A percentile compares a stretch with the other conserved stretches of the same genome.
Evolutionary conservation across 345 rosid species (phyloP).

Genomic region (Lumnitzera littorea): DNA sequence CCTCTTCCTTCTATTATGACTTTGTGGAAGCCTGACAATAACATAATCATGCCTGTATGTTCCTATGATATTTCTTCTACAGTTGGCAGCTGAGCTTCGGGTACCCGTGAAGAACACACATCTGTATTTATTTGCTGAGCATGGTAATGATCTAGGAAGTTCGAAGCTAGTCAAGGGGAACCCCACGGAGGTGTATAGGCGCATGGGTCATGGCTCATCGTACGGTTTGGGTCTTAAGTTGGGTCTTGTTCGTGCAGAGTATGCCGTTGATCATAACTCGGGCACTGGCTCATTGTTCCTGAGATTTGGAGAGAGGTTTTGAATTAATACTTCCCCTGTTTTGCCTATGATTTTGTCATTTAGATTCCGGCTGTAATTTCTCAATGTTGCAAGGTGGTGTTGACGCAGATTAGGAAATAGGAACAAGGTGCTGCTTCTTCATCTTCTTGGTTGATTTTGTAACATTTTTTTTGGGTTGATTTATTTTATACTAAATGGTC

Average conservation of each 20-base stretch:
- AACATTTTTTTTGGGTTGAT: too few species aligned
- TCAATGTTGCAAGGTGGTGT: too few species aligned
- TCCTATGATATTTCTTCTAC: slow-evolving; percentile 7
- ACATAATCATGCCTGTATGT: not conserved
- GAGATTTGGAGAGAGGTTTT: slow-evolving; percentile 90
- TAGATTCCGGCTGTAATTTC: too few species aligned
- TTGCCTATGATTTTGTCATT: too few species aligned
- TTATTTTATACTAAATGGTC: too few species aligned
- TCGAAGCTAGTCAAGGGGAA: slow-evolving; percentile 97
- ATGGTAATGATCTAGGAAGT: slow-evolving; percentile 90
- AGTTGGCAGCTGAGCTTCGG: slow-evolving; percentile 95
- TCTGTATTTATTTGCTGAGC: slow-evolving; percentile 83
- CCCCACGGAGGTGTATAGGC: slow-evolving; percentile 88
- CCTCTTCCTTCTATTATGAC: not conserved
- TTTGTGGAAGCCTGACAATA: not conserved
- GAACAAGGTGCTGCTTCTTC: too few species aligned
- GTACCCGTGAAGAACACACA: slow-evolving; percentile 83
- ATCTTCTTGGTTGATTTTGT: too few species aligned
- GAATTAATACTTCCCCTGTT: slow-evolving; percentile 8
- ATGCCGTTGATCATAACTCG: slow-evolving; percentile 91
- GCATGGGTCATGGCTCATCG: slow-evolving; percentile 90
- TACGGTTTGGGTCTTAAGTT: slow-evolving; percentile 84
- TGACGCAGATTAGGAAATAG: too few species aligned
- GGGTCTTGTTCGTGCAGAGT: slow-evolving; percentile 88
- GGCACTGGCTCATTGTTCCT: slow-evolving; percentile 88